Evolutionary conservation across 495 filamentous ascomycete species (phyloP).

Genomic region (Podospora sp.): DNA sequence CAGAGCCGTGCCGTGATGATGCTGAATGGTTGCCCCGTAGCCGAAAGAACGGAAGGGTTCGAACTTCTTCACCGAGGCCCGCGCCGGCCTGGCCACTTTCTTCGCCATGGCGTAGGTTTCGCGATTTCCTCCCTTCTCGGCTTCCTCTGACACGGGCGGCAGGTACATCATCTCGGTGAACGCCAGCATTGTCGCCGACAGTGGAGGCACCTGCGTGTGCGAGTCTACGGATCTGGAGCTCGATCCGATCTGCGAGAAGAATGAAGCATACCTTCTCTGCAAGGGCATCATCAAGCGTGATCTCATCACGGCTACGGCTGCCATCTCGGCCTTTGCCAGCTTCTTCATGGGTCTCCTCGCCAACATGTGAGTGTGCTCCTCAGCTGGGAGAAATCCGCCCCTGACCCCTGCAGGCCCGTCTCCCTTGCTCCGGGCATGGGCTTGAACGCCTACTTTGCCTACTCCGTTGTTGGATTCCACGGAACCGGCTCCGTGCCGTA

Average conservation of each 20-base stretch:
- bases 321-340: conserved; percentile 68
- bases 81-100: conserved; percentile 78
- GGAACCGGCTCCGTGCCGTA: conserved; percentile 69
- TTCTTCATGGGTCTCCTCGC: conserved; percentile 78
- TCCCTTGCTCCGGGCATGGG: conserved; percentile 82
- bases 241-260: conserved; percentile 56
- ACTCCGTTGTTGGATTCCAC: conserved; percentile 76
- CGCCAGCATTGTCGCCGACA: conserved; percentile 65
- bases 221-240: conserved; percentile 32
- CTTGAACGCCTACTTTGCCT: conserved; percentile 82
- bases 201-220: conserved; percentile 71
- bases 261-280: conserved; percentile 67
- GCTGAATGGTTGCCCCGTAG: conserved; percentile 57
- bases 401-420: conserved; percentile 57
- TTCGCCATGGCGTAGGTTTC: conserved; percentile 75
- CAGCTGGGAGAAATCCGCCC: background rate
- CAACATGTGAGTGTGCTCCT: conserved; percentile 44
- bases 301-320: conserved; percentile 77
- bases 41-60: conserved; percentile 69
- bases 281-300: conserved; percentile 70
- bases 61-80: conserved; percentile 77
- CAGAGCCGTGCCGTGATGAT: background rate
- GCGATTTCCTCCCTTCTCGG: background rate
- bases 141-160: conserved; percentile 5
- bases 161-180: conserved; percentile 71